Percentiles rank a stretch among this genome's conserved stretches.
These are phyloP conservation scores for Arabidopsis lyrata DNA, from an alignment of 441 rosid species.

Conservation along the genomic window DNA sequence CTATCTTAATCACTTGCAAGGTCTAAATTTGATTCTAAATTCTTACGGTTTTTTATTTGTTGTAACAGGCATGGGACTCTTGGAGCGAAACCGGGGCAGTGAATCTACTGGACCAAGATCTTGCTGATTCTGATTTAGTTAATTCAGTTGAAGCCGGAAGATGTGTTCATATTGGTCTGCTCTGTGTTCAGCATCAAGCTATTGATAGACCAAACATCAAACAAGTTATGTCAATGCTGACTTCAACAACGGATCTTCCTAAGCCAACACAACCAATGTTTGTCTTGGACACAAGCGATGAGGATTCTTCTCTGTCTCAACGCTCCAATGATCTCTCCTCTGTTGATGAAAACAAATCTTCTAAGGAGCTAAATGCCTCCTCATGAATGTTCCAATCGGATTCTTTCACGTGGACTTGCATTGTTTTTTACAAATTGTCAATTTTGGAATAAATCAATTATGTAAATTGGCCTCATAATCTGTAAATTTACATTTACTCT, in stretches of 20 bases:
- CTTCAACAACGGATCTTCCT: slow-evolving; percentile 43
- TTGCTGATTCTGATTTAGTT: slow-evolving; percentile 19
- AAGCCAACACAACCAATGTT: slow-evolving; percentile 30
- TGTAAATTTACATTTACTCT: too few species aligned
- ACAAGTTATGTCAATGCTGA: slow-evolving; percentile 50
- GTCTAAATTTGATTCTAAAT: not conserved
- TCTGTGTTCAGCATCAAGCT: slow-evolving; percentile 52
- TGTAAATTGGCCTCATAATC: too few species aligned
- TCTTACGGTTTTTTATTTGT: not conserved
- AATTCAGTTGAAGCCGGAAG: slow-evolving; percentile 40
- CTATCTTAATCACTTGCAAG: not conserved
- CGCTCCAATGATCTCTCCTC: slow-evolving; percentile 36
- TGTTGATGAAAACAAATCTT: slow-evolving; percentile 27
- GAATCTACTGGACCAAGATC: slow-evolving; percentile 44
- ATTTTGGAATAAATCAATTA: too few species aligned
- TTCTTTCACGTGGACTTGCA: too few species aligned
- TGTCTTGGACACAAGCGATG: slow-evolving; percentile 38
- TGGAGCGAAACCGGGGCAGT: slow-evolving; percentile 42
- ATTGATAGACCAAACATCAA: slow-evolving; percentile 52
- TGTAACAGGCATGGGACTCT: slow-evolving; percentile 53
- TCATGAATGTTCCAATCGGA: not conserved
- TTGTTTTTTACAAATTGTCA: too few species aligned
- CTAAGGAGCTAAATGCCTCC: slow-evolving; percentile 25
- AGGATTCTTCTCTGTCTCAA: slow-evolving; percentile 41
- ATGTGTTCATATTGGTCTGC: slow-evolving; percentile 49